phyloP scores from a whole-genome alignment of 23 red algal genomes.

The Cyanidioschyzon merolae region DNA sequence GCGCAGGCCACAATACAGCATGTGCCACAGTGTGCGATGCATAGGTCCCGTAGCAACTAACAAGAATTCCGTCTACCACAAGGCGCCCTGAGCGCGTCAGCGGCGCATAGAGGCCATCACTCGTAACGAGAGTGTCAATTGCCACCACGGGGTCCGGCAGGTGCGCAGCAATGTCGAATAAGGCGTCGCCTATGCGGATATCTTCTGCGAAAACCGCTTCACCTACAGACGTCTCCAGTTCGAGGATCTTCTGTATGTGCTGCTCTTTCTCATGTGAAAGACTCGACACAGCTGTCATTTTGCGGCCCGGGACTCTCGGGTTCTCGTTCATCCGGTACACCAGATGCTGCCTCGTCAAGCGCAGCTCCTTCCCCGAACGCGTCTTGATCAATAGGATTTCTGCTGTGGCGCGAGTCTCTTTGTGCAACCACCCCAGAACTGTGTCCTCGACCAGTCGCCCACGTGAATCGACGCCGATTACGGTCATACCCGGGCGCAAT shows the following conservation, averaged over 20 bases:
- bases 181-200: neutral
- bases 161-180: neutral
- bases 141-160: neutral
- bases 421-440: neutral
- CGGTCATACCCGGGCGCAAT: neutral
- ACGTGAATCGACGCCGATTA: neutral
- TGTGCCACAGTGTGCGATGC: constrained; percentile 17
- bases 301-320: neutral
- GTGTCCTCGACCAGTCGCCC: neutral
- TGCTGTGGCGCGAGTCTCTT: neutral
- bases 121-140: neutral
- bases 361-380: neutral
- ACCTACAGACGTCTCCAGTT: neutral
- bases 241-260: neutral
- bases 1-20: neutral
- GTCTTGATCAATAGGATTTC: neutral
- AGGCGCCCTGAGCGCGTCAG: constrained; percentile 19
- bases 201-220: neutral
- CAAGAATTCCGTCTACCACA: constrained; percentile 19
- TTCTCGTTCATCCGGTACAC: neutral
- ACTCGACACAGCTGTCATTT: neutral
- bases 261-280: neutral
- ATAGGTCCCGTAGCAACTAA: constrained; percentile 18
- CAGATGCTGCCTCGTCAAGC: neutral
- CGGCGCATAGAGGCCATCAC: constrained; percentile 18